These are phyloP conservation scores for Artomyces pyxidatus DNA, from an alignment of 768 basidiomycete species.

Conservation along the genomic window DNA sequence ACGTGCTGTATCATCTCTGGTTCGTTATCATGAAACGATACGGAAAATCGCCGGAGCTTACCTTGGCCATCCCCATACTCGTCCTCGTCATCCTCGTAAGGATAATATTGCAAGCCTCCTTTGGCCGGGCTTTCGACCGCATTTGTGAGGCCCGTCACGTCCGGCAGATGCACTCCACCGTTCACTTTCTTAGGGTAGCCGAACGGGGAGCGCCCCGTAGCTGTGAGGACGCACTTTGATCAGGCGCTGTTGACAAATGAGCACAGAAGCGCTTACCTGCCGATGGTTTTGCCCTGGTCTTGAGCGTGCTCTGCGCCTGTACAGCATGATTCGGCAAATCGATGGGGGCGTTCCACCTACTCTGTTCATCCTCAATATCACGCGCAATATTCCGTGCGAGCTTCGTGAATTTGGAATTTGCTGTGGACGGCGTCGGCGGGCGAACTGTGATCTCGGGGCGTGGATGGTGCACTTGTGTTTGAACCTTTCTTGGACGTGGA, in stretches of 20 bases:
- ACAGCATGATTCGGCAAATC: conserved; percentile 1
- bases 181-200: no score
- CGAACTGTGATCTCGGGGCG: conserved; percentile 47
- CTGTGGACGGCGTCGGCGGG: conserved; percentile 52
- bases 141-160: conserved; percentile 76
- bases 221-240: no score
- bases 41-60: conserved; percentile 23
- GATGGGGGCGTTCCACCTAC: conserved; percentile 7
- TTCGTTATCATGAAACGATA: neutral
- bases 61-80: conserved; percentile 56
- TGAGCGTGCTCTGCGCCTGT: neutral
- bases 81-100: conserved; percentile 36
- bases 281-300: neutral
- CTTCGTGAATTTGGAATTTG: conserved; percentile 49
- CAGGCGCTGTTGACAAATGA: no score
- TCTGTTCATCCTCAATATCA: conserved; percentile 42
- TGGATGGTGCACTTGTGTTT: neutral
- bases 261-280: no score
- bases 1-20: conserved; percentile 35
- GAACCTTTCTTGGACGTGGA: conserved; percentile 10
- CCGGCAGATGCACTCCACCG: conserved; percentile 68
- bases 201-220: no score
- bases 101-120: conserved; percentile 40
- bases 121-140: conserved; percentile 71
- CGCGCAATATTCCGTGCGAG: conserved; percentile 48